Evolutionary conservation across 1,139 yeast genomes (phyloP), one percentile per base, ranked within the genome.

Genomic region (Scheffersomyces parashehatae): DNA sequence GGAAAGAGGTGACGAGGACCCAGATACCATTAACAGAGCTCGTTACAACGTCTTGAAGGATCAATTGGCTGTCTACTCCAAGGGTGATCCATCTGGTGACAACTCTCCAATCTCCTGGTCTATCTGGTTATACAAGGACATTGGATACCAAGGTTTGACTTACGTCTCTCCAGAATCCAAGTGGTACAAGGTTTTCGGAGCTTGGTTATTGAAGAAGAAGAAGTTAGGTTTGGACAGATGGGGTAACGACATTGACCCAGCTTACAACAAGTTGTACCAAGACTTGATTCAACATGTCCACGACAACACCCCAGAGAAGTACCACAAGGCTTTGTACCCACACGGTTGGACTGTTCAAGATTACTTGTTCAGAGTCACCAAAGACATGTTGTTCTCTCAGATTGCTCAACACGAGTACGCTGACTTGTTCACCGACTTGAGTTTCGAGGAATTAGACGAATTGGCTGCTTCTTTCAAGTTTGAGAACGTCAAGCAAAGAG

Each of bases 121-220:
- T 4, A 73, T 74, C 48, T 74, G 79, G 79, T 62, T 73, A n/a
- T 74, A 75, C 58, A 74, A 74, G 53, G 79, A 74, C 52, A 72
- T 74, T 54, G 79, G 79, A 2, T 73, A 60, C 55, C 79, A 74
- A 58, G 79, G 77, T 2, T 56, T 74, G 46, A 67, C 76, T 28
- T 73, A 65, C 47, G 77, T 72, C 15, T 56, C 67, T 6, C 76
- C 77, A 12, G 53, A 66, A 20, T 68, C 77, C 41, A 65, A 67
- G 47, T 72, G 75, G 68, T 71, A 56, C 53, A 45, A 64, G 47
- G 58, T 73, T 3, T 65, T 74, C 41, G 73, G 73, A 8, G 59
- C 59, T 39, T 73, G 67, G 62, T 58, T 74, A 39, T 53, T 54
- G 42, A 73, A 71, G 59, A 74, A 73, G 60, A 64, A 67, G 51